Conservation (phyloP, 208 protist genomes). For the Crithidia expoeki region DNA sequence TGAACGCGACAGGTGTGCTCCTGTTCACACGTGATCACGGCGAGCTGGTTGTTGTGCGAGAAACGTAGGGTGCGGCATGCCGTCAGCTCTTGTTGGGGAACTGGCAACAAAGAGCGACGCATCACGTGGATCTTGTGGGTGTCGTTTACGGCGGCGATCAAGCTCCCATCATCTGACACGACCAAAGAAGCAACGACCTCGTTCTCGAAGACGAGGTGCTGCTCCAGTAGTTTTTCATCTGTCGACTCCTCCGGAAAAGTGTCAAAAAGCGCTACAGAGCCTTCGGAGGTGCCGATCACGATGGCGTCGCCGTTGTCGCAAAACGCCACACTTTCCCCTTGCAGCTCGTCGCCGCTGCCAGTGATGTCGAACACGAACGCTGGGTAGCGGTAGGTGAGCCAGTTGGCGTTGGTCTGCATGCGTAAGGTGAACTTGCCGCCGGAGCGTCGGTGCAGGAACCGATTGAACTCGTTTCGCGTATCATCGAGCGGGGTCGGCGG, state of each 20-base stretch:
- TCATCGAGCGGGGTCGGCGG: conserved; percentile 59
- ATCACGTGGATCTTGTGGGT: conserved; percentile 60
- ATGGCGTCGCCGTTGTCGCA: conserved; percentile 80
- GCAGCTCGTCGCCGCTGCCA: conserved; percentile 64
- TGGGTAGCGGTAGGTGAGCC: conserved; percentile 74
- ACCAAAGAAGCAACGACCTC: conserved; percentile 62
- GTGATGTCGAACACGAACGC: conserved; percentile 86
- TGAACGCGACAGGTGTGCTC: conserved; percentile 67
- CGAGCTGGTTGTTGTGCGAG: conserved; percentile 62
- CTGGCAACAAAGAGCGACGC: conserved; percentile 62
- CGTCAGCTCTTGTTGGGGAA: conserved; percentile 53
- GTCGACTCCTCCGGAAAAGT: conserved; percentile 75
- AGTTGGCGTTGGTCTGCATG: conserved; percentile 60
- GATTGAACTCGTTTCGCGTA: conserved; percentile 73
- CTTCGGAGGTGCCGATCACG: conserved; percentile 84
- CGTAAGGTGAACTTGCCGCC: conserved; percentile 58
- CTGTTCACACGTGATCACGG: conserved; percentile 67
- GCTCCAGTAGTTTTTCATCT: conserved; percentile 78
- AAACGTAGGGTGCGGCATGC: conserved; percentile 65
- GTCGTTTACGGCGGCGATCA: conserved; percentile 63
- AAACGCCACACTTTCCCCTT: conserved; percentile 79
- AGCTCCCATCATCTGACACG: conserved; percentile 54
- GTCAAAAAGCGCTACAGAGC: conserved; percentile 78
- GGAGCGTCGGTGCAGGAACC: conserved; percentile 54
- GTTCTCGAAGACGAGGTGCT: conserved; percentile 86